Conservation (phyloP, 371 early-diverging fungal species). For the Gilbertella persicaria region DNA sequence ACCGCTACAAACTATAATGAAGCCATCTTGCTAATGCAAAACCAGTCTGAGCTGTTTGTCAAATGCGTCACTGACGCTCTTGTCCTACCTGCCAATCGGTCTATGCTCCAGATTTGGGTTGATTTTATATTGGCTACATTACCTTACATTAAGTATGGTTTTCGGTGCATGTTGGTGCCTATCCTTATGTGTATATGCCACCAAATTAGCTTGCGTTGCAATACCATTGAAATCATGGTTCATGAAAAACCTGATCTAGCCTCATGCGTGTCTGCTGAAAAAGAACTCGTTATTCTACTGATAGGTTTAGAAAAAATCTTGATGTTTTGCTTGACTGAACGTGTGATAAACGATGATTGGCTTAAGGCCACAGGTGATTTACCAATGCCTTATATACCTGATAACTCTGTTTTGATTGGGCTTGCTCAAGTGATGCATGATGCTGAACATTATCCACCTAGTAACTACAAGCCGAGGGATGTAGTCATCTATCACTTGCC, state of each 20-base stretch:
- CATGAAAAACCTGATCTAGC: slow-evolving; percentile 28
- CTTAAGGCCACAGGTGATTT: slow-evolving; percentile 13
- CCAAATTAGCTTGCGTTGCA: slow-evolving; percentile 56
- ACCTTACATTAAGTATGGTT: slow-evolving; percentile 63
- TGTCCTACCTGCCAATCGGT: slow-evolving; percentile 56
- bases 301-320: slow-evolving; percentile 66
- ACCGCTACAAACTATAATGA: slow-evolving; percentile 11
- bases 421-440: slow-evolving; percentile 36
- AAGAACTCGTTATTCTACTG: slow-evolving; percentile 61
- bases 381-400: slow-evolving; percentile 22
- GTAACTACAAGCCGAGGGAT: slow-evolving; percentile 46
- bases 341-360: slow-evolving; percentile 40
- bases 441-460: slow-evolving; percentile 27
- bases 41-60: slow-evolving; percentile 57
- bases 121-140: slow-evolving; percentile 70
- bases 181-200: slow-evolving; percentile 66
- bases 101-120: slow-evolving; percentile 76
- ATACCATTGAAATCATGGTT: slow-evolving; percentile 30
- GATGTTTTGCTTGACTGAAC: slow-evolving; percentile 63
- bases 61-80: slow-evolving; percentile 68
- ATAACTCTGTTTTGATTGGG: slow-evolving; percentile 27
- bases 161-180: slow-evolving; percentile 62
- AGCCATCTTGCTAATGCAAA: slow-evolving; percentile 27
- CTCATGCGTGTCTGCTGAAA: slow-evolving; percentile 31
- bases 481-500: slow-evolving; percentile 55